These are phyloP conservation scores for Naematelia aurantialba DNA, from an alignment of 768 basidiomycete genomes.

Conservation along the genomic window DNA sequence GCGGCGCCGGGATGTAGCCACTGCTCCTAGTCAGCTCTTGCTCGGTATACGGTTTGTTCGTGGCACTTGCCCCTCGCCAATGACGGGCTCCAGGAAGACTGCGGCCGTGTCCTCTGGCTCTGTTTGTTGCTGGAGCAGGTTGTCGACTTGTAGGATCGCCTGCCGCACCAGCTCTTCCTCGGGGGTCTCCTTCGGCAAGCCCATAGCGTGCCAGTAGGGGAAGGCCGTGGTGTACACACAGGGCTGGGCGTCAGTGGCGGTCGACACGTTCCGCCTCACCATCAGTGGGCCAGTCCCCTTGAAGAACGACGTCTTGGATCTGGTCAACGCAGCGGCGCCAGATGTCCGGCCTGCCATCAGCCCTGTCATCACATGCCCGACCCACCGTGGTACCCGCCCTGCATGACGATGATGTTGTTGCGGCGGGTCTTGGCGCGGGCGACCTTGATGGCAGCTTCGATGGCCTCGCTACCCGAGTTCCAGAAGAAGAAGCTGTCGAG, in stretches of 20 bases:
- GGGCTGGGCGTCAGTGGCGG: too few species aligned
- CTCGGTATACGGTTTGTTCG: constrained; percentile 7
- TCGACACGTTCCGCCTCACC: too few species aligned
- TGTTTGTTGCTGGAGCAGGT: constrained; percentile 74
- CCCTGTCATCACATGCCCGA: neutral
- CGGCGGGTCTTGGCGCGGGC: constrained; percentile 70
- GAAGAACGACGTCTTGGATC: constrained; percentile 87
- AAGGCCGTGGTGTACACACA: constrained; percentile 70
- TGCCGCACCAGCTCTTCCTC: constrained; percentile 60
- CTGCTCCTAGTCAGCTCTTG: neutral
- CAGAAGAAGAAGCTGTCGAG: constrained; percentile 95
- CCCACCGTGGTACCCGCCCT: constrained; percentile 86
- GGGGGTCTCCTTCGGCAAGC: constrained; percentile 59
- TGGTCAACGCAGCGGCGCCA: constrained; percentile 90
- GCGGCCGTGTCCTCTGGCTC: constrained; percentile 84
- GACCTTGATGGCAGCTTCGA: constrained; percentile 85
- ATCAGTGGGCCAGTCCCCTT: constrained; percentile 75
- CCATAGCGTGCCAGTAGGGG: constrained; percentile 90
- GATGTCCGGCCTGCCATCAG: constrained; percentile 62
- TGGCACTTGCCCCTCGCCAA: constrained; percentile 98
- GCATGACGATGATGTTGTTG: constrained; percentile 87
- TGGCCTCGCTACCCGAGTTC: constrained; percentile 93
- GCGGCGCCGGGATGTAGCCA: constrained; percentile 85
- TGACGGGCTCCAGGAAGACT: constrained; percentile 83
- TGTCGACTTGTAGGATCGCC: constrained; percentile 75